Evolutionary conservation across 805 yeast genomes (phyloP).

Genomic region (Candida nonsorbophila): DNA sequence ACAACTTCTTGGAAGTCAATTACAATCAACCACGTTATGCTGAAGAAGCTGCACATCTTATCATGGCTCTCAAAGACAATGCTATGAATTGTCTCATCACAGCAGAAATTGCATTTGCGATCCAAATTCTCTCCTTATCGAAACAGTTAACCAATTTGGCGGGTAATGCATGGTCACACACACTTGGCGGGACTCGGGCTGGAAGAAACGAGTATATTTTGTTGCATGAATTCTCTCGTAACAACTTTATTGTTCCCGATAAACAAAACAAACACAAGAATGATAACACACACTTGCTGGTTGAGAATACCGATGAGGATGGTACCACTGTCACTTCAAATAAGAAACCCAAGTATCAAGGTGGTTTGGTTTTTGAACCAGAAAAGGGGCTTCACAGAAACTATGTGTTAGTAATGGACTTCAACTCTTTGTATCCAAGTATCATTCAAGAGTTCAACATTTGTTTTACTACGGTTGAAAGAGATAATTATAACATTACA

Average conservation of each 20-base stretch:
- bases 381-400: constrained; percentile 91
- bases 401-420: constrained; percentile 91
- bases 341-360: constrained; percentile 74
- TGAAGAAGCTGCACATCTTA: constrained; percentile 60
- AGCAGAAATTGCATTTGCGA: constrained; percentile 73
- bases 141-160: constrained; percentile 90
- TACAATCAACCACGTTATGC: constrained; percentile 59
- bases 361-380: constrained; percentile 96
- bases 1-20: constrained; percentile 65
- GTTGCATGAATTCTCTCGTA: constrained; percentile 82
- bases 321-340: constrained; percentile 46
- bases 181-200: constrained; percentile 90
- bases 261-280: constrained; percentile 48
- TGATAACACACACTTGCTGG: constrained; percentile 26
- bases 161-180: constrained; percentile 96
- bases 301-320: constrained; percentile 35
- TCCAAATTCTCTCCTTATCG: constrained; percentile 83
- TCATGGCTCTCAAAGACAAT: constrained; percentile 69
- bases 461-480: constrained; percentile 90
- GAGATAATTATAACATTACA: constrained; percentile 42
- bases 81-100: constrained; percentile 61
- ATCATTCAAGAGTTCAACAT: constrained; percentile 96
- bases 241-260: constrained; percentile 84
- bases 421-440: constrained; percentile 94
- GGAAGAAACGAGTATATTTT: constrained; percentile 93